phyloP scores from a whole-genome alignment of 306 rosid genomes.

The Cucurbita maxima region DNA sequence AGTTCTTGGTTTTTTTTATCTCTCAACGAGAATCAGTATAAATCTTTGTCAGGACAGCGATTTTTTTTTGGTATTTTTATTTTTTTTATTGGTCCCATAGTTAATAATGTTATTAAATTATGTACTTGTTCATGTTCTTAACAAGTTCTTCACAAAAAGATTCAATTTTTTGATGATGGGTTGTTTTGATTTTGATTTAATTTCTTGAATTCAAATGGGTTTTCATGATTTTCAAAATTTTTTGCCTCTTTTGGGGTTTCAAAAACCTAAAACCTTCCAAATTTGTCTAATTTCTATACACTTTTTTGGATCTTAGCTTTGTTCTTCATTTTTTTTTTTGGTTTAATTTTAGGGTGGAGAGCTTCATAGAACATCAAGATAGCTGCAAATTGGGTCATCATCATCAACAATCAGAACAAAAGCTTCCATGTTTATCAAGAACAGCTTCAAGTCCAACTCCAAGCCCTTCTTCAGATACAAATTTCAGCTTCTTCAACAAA shows the following conservation, averaged over 20 bases:
- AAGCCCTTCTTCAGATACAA: conserved; percentile 81
- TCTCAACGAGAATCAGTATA: not conserved
- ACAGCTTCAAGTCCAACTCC: conserved; percentile 73
- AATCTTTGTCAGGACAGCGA: not conserved
- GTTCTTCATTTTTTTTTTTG: not conserved
- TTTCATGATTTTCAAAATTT: too few species aligned
- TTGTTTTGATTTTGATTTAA: not conserved
- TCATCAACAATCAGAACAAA: conserved; percentile 35
- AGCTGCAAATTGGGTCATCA: conserved; percentile 72
- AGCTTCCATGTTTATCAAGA: conserved; percentile 61
- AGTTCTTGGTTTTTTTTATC: too few species aligned
- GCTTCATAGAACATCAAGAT: conserved; percentile 97
- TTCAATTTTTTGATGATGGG: not conserved
- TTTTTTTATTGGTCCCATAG: not conserved
- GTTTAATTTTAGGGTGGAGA: conserved; percentile 57
- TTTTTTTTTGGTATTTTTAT: not conserved
- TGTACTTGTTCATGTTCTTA: not conserved
- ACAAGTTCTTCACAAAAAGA: not conserved
- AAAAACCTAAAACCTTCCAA: not conserved
- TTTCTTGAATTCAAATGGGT: not conserved
- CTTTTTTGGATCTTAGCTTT: not conserved
- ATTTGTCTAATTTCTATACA: not conserved
- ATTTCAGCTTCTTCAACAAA: conserved; percentile 43
- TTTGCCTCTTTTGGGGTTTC: not conserved
- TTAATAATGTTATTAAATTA: not conserved